Conservation (phyloP, 495 filamentous ascomycete genomes). For the Arthonia radiata region DNA sequence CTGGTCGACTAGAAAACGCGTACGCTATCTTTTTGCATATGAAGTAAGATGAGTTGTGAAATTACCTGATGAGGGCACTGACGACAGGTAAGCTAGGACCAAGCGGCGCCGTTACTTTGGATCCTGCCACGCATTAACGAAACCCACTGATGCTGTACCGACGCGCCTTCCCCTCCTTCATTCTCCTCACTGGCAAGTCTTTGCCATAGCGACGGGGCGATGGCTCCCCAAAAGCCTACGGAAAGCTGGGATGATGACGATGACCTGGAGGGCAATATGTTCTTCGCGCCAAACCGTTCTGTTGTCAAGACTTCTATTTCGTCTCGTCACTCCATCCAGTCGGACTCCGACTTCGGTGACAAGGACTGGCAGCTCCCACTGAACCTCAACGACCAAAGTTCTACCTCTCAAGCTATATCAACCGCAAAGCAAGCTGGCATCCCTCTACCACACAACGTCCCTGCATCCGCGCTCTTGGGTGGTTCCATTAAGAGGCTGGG, state of each 20-base stretch:
- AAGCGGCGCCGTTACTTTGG: too few species aligned
- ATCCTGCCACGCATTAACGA: too few species aligned
- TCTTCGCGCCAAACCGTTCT: constrained; percentile 44
- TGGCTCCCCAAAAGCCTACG: too few species aligned
- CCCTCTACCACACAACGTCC: constrained; percentile 68
- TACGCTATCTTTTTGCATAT: too few species aligned
- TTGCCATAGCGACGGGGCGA: too few species aligned
- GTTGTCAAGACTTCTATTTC: constrained; percentile 46
- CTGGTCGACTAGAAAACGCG: too few species aligned
- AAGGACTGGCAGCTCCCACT: constrained; percentile 69
- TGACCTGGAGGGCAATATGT: constrained; percentile 40
- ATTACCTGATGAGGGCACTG: too few species aligned
- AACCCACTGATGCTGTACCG: too few species aligned
- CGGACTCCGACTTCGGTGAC: constrained; percentile 43
- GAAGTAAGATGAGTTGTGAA: too few species aligned
- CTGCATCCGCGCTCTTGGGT: constrained; percentile 79
- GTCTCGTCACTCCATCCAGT: constrained; percentile 51
- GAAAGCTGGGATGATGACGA: constrained; percentile 85
- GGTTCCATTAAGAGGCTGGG: constrained; percentile 86
- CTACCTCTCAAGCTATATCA: constrained; percentile 59
- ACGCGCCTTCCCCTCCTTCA: too few species aligned
- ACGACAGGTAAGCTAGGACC: too few species aligned
- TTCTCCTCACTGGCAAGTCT: too few species aligned
- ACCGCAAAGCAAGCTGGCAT: constrained; percentile 76
- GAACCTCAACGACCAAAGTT: constrained; percentile 52